Percentiles rank a stretch among this genome's conserved stretches.
phyloP scores from a whole-genome alignment of 768 basidiomycete species.

The Lactifluus rugatus region DNA sequence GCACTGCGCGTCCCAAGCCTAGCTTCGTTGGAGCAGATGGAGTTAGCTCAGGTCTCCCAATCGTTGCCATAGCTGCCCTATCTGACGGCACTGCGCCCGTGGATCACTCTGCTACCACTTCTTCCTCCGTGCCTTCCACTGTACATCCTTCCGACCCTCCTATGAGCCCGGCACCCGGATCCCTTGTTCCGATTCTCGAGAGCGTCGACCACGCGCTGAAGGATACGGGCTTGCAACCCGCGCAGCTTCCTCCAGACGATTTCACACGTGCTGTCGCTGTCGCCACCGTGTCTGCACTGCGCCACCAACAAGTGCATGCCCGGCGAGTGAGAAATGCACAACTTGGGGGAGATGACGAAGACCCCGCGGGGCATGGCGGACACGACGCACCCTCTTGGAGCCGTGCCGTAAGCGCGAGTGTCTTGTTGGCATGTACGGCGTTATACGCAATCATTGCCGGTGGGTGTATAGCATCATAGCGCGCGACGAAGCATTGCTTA shows the following conservation, averaged over 20 bases:
- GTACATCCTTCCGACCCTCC: constrained; percentile 33
- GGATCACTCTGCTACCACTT: not conserved
- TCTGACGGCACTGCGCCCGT: not conserved
- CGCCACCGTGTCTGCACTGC: constrained; percentile 83
- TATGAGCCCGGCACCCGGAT: constrained; percentile 26
- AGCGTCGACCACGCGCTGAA: constrained; percentile 73
- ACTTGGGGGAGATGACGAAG: constrained; percentile 32
- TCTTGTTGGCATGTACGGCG: constrained; percentile 80
- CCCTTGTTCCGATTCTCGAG: constrained; percentile 59
- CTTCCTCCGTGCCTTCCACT: not conserved
- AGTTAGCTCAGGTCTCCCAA: not conserved
- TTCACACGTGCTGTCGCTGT: constrained; percentile 91
- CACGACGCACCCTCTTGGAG: constrained; percentile 99
- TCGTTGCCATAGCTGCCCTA: not conserved
- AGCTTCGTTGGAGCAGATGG: constrained; percentile 30
- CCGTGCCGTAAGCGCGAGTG: constrained; percentile 77
- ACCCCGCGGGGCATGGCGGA: constrained; percentile 56
- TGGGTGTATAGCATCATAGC: constrained; percentile 30
- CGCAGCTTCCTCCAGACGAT: constrained; percentile 69
- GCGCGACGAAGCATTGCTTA: not conserved
- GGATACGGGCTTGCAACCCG: constrained; percentile 37
- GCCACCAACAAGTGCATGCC: constrained; percentile 60
- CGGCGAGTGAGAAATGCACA: constrained; percentile 38
- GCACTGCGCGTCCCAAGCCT: constrained; percentile 35
- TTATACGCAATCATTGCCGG: constrained; percentile 95